A percentile compares a stretch with the other conserved stretches of the same genome.
Evolutionary conservation across 257 asterid genomes (phyloP).

Genomic region (Osmanthus fragrans): DNA sequence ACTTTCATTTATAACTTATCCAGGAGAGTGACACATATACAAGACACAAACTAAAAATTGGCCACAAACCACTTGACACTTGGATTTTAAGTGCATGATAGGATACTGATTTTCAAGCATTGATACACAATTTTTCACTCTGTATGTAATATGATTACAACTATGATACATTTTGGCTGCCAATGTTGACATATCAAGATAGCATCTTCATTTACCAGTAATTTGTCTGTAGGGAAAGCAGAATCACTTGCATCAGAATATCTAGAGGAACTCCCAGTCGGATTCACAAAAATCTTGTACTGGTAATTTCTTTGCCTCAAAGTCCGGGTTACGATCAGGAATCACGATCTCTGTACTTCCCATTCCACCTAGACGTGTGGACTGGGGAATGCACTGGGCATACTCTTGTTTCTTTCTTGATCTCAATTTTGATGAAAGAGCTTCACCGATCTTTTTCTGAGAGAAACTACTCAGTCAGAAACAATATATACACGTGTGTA

Average conservation of each 20-base stretch:
- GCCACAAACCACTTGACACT: background rate
- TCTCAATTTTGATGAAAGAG: constrained; percentile 51
- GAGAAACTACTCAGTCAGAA: constrained; percentile 7
- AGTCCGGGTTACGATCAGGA: constrained; percentile 6
- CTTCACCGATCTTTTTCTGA: constrained; percentile 62
- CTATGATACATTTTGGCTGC: background rate
- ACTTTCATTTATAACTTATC: background rate
- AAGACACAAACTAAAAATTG: background rate
- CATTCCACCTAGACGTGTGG: constrained; percentile 14
- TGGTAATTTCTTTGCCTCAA: background rate
- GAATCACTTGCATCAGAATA: background rate
- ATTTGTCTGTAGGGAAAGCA: too few relatives aligned
- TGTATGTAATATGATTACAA: background rate
- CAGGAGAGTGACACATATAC: background rate
- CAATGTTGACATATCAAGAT: constrained; percentile 2
- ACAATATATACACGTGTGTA: background rate
- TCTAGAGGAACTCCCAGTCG: constrained; percentile 51
- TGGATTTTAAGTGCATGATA: background rate
- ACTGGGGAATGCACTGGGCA: background rate
- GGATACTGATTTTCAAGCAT: constrained; percentile 1
- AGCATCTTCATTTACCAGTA: background rate
- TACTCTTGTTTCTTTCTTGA: constrained; percentile 34
- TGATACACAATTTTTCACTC: background rate
- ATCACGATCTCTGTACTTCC: background rate
- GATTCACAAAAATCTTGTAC: constrained; percentile 30